A percentile compares a stretch with the other conserved stretches of the same genome.
Conservation (phyloP, 2,329 filamentous ascomycete genomes). For the Colletotrichum truncatum region DNA sequence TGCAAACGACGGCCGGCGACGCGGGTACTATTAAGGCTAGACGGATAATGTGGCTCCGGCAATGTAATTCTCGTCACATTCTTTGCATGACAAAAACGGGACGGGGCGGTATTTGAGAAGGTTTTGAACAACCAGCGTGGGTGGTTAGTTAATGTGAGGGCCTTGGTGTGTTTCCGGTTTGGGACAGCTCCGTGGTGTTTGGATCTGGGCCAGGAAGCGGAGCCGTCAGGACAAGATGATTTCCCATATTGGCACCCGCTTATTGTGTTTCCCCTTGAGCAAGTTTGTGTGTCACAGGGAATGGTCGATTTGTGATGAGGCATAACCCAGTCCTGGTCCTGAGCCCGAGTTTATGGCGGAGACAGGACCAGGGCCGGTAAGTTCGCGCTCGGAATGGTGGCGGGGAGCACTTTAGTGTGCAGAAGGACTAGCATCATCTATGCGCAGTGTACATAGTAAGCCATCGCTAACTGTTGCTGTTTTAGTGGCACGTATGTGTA, state of each 20-base stretch:
- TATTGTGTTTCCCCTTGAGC: conserved; percentile 4
- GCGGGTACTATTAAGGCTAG: neutral
- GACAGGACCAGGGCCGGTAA: neutral
- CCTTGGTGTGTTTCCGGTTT: conserved; percentile 16
- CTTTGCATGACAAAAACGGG: conserved; percentile 1
- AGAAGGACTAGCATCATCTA: no score
- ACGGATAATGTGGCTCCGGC: neutral
- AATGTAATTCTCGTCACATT: conserved; percentile 1
- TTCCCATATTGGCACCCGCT: neutral
- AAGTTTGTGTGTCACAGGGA: conserved; percentile 11
- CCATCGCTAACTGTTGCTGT: no score
- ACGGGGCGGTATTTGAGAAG: conserved; percentile 18
- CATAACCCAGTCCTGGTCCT: neutral
- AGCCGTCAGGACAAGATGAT: neutral
- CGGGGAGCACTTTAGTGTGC: no score
- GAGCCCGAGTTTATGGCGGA: neutral
- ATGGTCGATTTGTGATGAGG: neutral
- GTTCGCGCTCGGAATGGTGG: no score
- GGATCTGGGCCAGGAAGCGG: neutral
- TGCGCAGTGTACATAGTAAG: no score
- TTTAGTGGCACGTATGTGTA: no score
- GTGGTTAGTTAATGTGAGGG: conserved; percentile 6
- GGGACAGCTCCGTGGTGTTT: conserved; percentile 14
- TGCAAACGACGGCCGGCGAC: neutral
- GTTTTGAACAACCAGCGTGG: neutral